Base-by-base conservation (phyloP, 176 grass and related monocot species). In the Ampelocalamus luodianensis region DNA sequence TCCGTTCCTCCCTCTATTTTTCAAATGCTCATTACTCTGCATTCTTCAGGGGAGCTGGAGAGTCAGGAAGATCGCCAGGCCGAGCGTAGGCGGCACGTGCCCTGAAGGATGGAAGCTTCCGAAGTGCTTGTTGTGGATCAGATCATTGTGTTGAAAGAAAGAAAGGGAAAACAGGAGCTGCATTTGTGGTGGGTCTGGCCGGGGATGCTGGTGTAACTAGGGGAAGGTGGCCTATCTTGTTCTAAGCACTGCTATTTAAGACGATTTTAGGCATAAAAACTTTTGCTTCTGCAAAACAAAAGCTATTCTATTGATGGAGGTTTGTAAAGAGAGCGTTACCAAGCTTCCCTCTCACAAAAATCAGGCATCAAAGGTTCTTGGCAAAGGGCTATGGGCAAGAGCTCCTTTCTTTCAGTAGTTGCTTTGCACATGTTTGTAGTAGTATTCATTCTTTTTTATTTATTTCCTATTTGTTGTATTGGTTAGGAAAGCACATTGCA, bases 1-100 rank as follows among this genome's bases (percentile, higher is more conserved):
- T 16, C 34, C 40, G 67, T 37, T n/a, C 2, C 7, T 27, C 71
- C 48, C 59, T 56, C 50, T 61, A 18, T 4, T 60, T 54, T 74
- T 49, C 69, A 62, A 55, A 60, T 78, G 43, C 70, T 80, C 59
- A 66, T 40, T 29, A 2, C 37, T 40, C 18, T 83, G 36, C 2
- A 75, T 88, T 89, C 81, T 73, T 56, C 76, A 92, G 87, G 71
- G 77, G 84, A 81, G 70, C 87, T 65, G 84, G 90, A 73, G 85
- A 89, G 24, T 89, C 70, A 27, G 80, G 87, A 48, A 79, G 87
- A 78, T 83, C 85, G 45, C 91, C 91, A 0, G 88, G 82, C 23
- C 66, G 78, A 72, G 84, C 55, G 1, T 92, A 89, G 80, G 69
- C 3, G 6, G 62, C 8, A 53, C n/a, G 5, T 5, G 0, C 22